Percentiles rank a stretch among this genome's conserved stretches.
These are phyloP conservation scores for Penicillium chermesinum DNA, from an alignment of 495 filamentous ascomycete genomes.

Conservation along the genomic window DNA sequence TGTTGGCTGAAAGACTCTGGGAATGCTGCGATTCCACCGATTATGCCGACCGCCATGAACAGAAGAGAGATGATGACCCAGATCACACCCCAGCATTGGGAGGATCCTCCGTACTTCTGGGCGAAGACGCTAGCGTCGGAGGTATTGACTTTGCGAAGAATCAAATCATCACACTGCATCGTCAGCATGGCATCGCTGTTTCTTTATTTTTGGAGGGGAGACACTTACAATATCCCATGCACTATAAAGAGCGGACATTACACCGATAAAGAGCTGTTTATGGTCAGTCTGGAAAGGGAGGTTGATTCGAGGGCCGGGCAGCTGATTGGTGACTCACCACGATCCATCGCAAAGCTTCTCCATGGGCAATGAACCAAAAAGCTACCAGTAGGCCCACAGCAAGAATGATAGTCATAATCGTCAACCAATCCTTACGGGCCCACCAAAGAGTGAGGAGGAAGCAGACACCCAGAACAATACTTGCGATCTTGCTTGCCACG, in stretches of 20 bases:
- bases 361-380: conserved; percentile 76
- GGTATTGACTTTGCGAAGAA: conserved; percentile 73
- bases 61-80: conserved; percentile 66
- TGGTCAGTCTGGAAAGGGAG: neutral
- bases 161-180: conserved; percentile 67
- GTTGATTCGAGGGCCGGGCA: too few species aligned
- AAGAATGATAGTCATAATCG: conserved; percentile 60
- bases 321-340: conserved; percentile 42
- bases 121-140: conserved; percentile 81
- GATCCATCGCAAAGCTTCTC: conserved; percentile 65
- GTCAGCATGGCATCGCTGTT: neutral
- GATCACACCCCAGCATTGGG: conserved; percentile 75
- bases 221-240: conserved; percentile 75
- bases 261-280: conserved; percentile 63
- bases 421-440: conserved; percentile 72
- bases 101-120: conserved; percentile 69
- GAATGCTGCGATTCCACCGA: conserved; percentile 72
- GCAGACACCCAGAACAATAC: conserved; percentile 64
- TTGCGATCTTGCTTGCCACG: conserved; percentile 71
- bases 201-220: neutral
- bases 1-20: conserved; percentile 62
- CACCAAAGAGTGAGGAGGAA: conserved; percentile 77
- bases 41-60: conserved; percentile 67
- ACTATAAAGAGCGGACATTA: conserved; percentile 72
- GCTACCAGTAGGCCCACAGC: conserved; percentile 67